Base-by-base conservation (phyloP, 2,329 filamentous ascomycete genomes). In the Tolypocladium cylindrosporum region DNA sequence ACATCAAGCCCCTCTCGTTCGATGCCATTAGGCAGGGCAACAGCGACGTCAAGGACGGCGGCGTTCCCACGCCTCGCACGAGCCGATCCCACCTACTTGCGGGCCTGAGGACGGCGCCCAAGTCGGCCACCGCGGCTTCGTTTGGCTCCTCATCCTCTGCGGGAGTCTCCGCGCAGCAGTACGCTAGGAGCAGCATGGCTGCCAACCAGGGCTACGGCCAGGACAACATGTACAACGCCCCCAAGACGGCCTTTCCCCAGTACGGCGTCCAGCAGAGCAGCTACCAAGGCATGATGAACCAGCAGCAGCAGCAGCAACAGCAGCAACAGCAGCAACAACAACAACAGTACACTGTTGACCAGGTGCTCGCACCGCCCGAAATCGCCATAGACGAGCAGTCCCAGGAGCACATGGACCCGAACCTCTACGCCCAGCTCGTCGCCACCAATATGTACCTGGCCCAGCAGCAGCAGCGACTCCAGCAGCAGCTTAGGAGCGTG, bases 1-100 rank as follows among this genome's bases (percentile, higher is more conserved):
- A 90, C 71, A 88, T 96, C 75, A 97, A 97, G 79, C 91, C 91
- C 64, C 83, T 97, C 74, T 96, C 77, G 63, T 92, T 87, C 71
- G 90, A 87, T 65, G 78, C 79, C 56, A 82, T 82, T 62, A 91
- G 89, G 73, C 82, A 89, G 59, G 83, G 86, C 69, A 83, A 85
- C 57, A 82, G 84, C 67, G 85, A 87, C 65, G 74, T 84, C 67
- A 80, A 84, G 60, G 85, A 88, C 63, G 86, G 86, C 58, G 82
- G 85, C 58, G 81, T 84, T 57, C 85, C 89, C 10, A 96, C 92
- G 57, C 94, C 93, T 61, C 89, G 93, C 68, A 97, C 93, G 57
- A 96, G 91, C 74, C 90, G 94, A 64, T 95, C 91, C 63, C 94
- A 99, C 70, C 83, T 99, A 63, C 85, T 99, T 68, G 93, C 93